These are phyloP conservation scores for Colletotrichum somersetense DNA, from an alignment of 2,329 filamentous ascomycete genomes.

Conservation along the genomic window DNA sequence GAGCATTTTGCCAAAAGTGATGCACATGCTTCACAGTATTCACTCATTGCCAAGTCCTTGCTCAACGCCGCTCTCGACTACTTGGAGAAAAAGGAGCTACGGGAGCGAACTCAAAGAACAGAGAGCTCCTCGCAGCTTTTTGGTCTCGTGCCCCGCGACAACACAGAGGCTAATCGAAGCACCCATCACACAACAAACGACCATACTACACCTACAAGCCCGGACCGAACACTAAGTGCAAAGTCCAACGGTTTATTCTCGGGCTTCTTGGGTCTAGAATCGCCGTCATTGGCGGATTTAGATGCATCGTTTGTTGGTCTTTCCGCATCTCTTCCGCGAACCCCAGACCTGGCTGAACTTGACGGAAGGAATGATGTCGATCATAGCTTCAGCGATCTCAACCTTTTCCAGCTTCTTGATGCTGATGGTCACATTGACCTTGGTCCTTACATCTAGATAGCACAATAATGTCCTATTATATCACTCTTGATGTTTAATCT, in stretches of 20 bases:
- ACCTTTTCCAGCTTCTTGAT: constrained; percentile 65
- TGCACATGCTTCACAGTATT: constrained; percentile 65
- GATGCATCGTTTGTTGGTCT: constrained; percentile 56
- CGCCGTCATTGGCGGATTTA: constrained; percentile 52
- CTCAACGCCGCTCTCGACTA: constrained; percentile 60
- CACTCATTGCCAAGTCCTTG: constrained; percentile 65
- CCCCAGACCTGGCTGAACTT: constrained; percentile 57
- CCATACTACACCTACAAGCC: constrained; percentile 17
- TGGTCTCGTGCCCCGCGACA: constrained; percentile 58
- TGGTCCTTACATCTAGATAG: constrained; percentile 53
- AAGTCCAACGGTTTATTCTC: not conserved
- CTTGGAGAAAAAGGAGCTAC: constrained; percentile 61
- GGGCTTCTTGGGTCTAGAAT: constrained; percentile 46
- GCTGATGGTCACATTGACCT: constrained; percentile 66
- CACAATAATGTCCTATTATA: not conserved
- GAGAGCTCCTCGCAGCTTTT: constrained; percentile 66
- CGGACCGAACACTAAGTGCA: not conserved
- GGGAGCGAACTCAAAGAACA: constrained; percentile 60
- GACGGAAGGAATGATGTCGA: constrained; percentile 56
- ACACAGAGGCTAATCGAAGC: constrained; percentile 30
- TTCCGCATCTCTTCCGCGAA: constrained; percentile 54
- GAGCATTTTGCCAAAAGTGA: constrained; percentile 64
- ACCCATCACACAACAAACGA: constrained; percentile 26
- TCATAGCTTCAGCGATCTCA: constrained; percentile 58
- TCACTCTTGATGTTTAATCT: not conserved